Base-by-base conservation (phyloP, 768 basidiomycete species). In the Lactifluus subvellereus region DNA sequence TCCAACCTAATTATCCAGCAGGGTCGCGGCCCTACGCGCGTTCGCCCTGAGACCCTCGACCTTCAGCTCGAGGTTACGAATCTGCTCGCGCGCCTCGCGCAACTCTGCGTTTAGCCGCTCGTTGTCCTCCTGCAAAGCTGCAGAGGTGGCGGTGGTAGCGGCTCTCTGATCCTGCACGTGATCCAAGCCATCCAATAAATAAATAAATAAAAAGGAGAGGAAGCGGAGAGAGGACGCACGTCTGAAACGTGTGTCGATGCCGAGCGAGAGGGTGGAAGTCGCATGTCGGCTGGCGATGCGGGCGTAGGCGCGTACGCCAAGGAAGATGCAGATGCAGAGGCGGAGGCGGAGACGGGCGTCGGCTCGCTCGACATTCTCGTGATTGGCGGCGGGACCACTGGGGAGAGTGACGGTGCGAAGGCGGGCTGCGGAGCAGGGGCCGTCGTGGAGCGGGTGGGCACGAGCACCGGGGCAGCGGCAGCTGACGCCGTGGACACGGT, bases 11-110 rank as follows among this genome's bases (percentile, higher is more conserved):
- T 27, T 70, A 37, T 63, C 62, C 64, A 78, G 61, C 64, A 92
- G 72, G 42, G 86, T 78, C 71, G 87, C 87, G 2, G 89, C 90
- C 70, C 84, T 88, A 69, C 83, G 78, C 60, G 89, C 88, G 69
- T 92, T 93, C n/a, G 86, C 85, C 61, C 81, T 82, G 66, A 90
- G 73, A 13, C 79, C 78, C 75, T 94, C 91, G 22, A 93, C 84
- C 75, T 91, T 88, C 62, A 94, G 71, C 75, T 94, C 92, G 55
- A 94, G 74, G 69, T 86, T 87, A 62, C 93, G 79, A 57, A 95
- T 93, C 76, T 89, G 84, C 74, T 86, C 85, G 42, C 88, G 80
- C 42, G 90, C 87, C 30, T 92, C 91, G 37, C 91, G 82, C 49
- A 94, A 80, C 69, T 92, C 89, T 3, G 73, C 72, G 14, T 73